Evolutionary conservation across 257 asterid species (phyloP).

Genomic region (Phtheirospermum japonicum): DNA sequence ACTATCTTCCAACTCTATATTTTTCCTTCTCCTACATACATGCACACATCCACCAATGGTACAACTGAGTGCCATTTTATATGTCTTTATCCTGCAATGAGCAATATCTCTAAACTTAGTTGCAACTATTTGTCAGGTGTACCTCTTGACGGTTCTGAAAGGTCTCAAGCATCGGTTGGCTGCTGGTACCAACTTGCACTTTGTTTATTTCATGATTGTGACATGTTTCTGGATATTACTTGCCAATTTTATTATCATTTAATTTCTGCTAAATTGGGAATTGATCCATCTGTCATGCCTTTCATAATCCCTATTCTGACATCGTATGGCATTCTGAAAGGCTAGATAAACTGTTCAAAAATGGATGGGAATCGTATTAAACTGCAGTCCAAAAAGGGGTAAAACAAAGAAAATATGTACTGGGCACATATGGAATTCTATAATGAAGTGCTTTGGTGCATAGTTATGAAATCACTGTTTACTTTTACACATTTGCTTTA

Average conservation of each 20-base stretch:
- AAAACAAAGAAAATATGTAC: background rate
- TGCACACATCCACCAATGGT: conserved; percentile 1
- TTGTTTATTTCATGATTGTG: conserved; percentile 27
- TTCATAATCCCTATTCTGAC: conserved; percentile 4
- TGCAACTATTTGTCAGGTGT: conserved; percentile 60
- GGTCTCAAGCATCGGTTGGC: conserved; percentile 96
- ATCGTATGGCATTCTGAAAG: conserved; percentile 22
- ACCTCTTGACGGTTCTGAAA: conserved; percentile 82
- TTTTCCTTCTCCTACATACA: conserved; percentile 6
- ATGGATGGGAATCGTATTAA: background rate
- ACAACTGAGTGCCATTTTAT: conserved; percentile 18
- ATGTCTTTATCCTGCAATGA: background rate
- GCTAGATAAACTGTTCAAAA: conserved; percentile 16
- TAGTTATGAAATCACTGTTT: conserved; percentile 17
- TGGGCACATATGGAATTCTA: conserved; percentile 20
- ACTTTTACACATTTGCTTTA: conserved; percentile 17
- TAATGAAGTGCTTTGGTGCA: conserved; percentile 20
- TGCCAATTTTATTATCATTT: background rate
- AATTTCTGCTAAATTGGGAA: background rate
- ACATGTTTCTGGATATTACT: background rate
- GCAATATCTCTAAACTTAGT: conserved; percentile 25
- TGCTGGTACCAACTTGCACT: conserved; percentile 64
- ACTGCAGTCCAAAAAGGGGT: background rate
- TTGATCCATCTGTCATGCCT: conserved; percentile 19
- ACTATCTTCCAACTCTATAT: conserved; percentile 8